These are phyloP conservation scores for Paspalum notatum DNA, from an alignment of 176 grass and related monocot species.

Conservation along the genomic window DNA sequence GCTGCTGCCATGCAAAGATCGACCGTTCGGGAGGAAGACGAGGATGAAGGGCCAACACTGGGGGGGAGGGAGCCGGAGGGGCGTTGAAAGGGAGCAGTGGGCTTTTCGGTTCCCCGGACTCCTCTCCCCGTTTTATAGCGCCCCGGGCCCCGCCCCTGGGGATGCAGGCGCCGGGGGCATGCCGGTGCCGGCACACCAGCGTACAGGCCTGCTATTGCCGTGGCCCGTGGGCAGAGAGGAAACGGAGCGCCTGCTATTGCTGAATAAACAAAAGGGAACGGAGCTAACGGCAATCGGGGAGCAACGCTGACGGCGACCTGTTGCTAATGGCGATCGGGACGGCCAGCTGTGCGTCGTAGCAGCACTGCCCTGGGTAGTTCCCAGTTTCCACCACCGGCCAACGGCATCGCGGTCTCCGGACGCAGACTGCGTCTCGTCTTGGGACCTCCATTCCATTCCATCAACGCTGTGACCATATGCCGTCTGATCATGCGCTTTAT, in stretches of 20 bases:
- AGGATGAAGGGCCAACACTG: background rate
- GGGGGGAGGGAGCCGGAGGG: background rate
- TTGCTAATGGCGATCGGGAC: background rate
- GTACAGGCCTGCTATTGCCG: background rate
- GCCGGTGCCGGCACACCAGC: background rate
- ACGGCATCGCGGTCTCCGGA: constrained; percentile 21
- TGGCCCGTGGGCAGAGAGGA: background rate
- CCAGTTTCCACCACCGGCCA: background rate
- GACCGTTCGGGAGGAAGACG: background rate
- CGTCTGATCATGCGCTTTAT: background rate
- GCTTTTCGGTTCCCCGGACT: constrained; percentile 13
- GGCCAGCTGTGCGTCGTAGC: background rate
- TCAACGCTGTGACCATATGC: background rate
- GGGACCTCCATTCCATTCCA: background rate
- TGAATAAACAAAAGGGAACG: background rate
- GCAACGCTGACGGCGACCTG: background rate
- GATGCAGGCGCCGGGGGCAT: background rate
- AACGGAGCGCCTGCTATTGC: background rate
- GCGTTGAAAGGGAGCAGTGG: background rate
- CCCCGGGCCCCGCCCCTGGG: background rate
- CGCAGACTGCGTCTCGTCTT: background rate
- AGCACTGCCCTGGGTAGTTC: too few relatives aligned
- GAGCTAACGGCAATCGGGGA: background rate
- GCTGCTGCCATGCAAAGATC: constrained; percentile 96
- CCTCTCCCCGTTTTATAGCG: constrained; percentile 30